phyloP scores from a whole-genome alignment of 208 protist species.

The Crithidia sp. region DNA sequence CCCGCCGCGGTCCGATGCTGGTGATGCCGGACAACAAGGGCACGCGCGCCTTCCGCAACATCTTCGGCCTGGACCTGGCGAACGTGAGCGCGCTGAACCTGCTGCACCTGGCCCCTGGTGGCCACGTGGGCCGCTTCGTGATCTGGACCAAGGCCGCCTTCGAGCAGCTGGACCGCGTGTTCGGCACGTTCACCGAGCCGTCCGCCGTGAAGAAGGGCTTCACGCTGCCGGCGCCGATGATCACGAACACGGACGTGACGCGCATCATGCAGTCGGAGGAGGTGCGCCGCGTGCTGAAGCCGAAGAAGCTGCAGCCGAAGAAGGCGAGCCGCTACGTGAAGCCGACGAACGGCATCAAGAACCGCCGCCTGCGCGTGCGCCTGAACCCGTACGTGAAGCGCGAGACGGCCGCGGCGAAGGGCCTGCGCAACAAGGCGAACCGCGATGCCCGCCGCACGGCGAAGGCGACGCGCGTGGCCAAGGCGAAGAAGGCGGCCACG shows the following conservation, averaged over 20 bases:
- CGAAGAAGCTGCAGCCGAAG: conserved; percentile 75
- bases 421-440: conserved; percentile 56
- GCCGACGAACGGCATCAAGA: conserved; percentile 77
- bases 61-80: conserved; percentile 96
- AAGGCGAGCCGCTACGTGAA: conserved; percentile 36
- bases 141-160: conserved; percentile 99
- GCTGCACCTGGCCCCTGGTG: conserved; percentile 99
- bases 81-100: conserved; percentile 97
- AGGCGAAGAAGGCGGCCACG: conserved; percentile 60
- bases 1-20: conserved; percentile 96
- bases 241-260: conserved; percentile 79
- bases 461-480: conserved; percentile 44
- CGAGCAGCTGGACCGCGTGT: conserved; percentile 97
- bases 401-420: conserved; percentile 57
- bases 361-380: conserved; percentile 79
- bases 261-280: conserved; percentile 87
- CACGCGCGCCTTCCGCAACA: conserved; percentile 95
- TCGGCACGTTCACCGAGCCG: conserved; percentile 88
- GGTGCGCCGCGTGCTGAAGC: conserved; percentile 76
- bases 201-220: conserved; percentile 92
- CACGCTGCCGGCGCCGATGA: conserved; percentile 70
- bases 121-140: conserved; percentile 98
- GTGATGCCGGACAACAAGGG: conserved; percentile 94
- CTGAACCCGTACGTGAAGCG: conserved; percentile 81
- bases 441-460: conserved; percentile 53